Evolutionary conservation across 1,284 basidiomycete genomes (phyloP).

Genomic region (Xanthoconium separans): DNA sequence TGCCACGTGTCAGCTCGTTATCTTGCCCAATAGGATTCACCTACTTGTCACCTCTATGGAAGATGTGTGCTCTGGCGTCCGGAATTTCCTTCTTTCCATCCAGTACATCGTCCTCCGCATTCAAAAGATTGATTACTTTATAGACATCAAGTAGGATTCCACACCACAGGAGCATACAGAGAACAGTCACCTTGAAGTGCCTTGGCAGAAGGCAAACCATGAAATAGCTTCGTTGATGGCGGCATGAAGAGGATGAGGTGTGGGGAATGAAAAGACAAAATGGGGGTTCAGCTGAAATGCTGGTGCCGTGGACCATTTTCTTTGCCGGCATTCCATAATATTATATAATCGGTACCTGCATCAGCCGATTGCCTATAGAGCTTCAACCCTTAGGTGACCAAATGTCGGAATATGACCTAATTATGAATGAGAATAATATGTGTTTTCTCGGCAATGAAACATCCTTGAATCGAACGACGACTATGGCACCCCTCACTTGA

Average conservation of each 20-base stretch:
- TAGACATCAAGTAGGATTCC: neutral
- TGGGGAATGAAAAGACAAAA: no score
- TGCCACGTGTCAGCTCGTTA: no score
- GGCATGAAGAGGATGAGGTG: neutral
- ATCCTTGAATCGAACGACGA: neutral
- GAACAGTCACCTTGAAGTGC: no score
- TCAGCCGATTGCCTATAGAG: neutral
- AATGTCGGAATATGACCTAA: no score
- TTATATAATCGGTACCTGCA: neutral
- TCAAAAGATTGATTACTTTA: neutral
- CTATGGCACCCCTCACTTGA: neutral
- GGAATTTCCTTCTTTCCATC: neutral
- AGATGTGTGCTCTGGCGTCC: neutral
- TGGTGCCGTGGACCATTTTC: neutral
- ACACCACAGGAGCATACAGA: neutral
- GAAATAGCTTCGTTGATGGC: neutral
- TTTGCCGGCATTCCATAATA: neutral
- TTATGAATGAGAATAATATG: neutral
- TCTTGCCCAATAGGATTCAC: neutral
- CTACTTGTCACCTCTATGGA: neutral
- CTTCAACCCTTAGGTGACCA: no score
- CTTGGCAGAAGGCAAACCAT: neutral
- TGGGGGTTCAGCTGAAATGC: no score
- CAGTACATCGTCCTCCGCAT: neutral
- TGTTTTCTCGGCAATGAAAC: neutral